Evolutionary conservation across 2,329 filamentous ascomycete genomes (phyloP).

Genomic region (Magnaporthiopsis rhizophila): DNA sequence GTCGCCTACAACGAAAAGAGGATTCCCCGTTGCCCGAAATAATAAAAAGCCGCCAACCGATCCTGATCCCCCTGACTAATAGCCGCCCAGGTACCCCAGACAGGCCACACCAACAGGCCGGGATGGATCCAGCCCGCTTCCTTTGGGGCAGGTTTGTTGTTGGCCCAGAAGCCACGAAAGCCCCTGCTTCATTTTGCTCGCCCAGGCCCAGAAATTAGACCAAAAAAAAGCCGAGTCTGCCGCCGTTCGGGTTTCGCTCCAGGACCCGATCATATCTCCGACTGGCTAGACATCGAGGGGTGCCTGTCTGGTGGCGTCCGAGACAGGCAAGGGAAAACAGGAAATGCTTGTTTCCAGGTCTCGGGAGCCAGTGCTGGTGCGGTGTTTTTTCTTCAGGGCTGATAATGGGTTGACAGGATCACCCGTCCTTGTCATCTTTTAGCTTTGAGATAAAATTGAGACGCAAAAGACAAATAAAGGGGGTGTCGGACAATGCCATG

Average conservation of each 20-base stretch:
- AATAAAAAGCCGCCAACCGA: too few relatives aligned
- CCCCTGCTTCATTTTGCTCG: neutral
- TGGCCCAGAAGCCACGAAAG: too few relatives aligned
- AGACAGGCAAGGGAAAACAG: neutral
- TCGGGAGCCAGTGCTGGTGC: neutral
- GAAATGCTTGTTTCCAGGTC: neutral
- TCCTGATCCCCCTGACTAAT: too few relatives aligned
- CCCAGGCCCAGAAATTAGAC: neutral
- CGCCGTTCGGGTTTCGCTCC: neutral
- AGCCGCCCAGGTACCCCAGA: too few relatives aligned
- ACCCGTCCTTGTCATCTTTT: neutral
- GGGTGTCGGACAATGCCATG: neutral
- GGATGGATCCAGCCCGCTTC: neutral
- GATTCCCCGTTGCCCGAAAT: too few relatives aligned
- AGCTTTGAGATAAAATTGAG: neutral
- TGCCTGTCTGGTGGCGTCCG: neutral
- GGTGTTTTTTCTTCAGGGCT: neutral
- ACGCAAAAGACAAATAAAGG: neutral
- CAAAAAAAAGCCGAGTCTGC: too few relatives aligned
- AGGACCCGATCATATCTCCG: neutral
- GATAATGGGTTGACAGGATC: neutral
- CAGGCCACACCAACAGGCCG: neutral
- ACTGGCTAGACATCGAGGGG: neutral
- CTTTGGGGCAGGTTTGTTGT: too few relatives aligned
- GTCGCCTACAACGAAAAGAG: neutral